Evolutionary conservation across 2,329 filamentous ascomycete genomes (phyloP).

Genomic region (Penicillium sp.): DNA sequence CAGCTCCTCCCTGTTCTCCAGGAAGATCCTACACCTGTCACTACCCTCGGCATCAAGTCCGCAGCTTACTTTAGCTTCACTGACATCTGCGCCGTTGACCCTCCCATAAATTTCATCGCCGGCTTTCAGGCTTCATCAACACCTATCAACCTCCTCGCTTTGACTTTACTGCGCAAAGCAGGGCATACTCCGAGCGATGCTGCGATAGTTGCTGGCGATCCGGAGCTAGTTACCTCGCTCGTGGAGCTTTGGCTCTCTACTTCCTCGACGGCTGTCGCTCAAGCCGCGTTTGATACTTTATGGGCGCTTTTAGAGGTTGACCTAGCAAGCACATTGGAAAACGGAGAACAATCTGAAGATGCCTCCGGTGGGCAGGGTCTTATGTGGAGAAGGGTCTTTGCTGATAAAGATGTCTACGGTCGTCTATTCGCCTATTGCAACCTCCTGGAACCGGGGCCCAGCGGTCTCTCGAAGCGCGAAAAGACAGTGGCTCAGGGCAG

Average conservation of each 20-base stretch:
- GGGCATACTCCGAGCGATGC: constrained; percentile 57
- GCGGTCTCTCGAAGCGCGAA: constrained; percentile 53
- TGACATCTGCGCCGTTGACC: constrained; percentile 54
- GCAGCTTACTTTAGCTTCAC: constrained; percentile 55
- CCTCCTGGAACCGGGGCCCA: constrained; percentile 43
- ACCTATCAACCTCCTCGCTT: constrained; percentile 61
- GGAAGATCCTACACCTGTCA: constrained; percentile 62
- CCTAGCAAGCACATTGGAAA: constrained; percentile 39
- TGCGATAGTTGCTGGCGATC: constrained; percentile 62
- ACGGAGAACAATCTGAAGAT: constrained; percentile 29
- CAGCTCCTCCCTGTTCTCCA: constrained; percentile 58
- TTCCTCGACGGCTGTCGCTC: constrained; percentile 59
- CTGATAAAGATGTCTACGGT: constrained; percentile 63
- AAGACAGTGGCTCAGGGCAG: constrained; percentile 66
- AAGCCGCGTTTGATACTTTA: constrained; percentile 58
- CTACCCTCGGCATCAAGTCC: constrained; percentile 57
- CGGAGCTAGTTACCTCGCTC: constrained; percentile 59
- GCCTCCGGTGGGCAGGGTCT: constrained; percentile 53
- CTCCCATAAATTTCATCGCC: constrained; percentile 58
- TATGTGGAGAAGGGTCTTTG: constrained; percentile 67
- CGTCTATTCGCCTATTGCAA: constrained; percentile 62
- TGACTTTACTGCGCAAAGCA: constrained; percentile 63
- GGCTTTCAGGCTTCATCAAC: constrained; percentile 57
- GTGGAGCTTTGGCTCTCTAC: constrained; percentile 65
- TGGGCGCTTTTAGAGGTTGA: constrained; percentile 59